phyloP scores from a whole-genome alignment of 495 filamentous ascomycete species.

The Acidomyces sp. region DNA sequence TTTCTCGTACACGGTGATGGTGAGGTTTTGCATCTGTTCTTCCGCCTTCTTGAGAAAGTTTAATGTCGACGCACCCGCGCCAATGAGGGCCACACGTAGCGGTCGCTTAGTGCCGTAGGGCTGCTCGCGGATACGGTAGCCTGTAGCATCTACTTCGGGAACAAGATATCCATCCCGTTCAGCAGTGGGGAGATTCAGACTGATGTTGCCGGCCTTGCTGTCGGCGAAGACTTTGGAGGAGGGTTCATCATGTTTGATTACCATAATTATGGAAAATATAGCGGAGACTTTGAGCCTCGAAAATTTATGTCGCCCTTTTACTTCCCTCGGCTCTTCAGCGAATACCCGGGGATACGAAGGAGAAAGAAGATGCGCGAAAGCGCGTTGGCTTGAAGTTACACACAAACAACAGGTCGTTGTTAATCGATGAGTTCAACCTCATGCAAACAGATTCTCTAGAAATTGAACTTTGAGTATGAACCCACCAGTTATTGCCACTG shows the following conservation, averaged over 20 bases:
- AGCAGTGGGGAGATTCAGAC: slow-evolving; percentile 16
- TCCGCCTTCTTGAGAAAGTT: slow-evolving; percentile 33
- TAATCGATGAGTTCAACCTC: too few species aligned
- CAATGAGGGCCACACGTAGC: slow-evolving; percentile 31
- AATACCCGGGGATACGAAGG: too few species aligned
- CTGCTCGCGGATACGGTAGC: slow-evolving; percentile 32
- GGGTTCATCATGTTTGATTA: slow-evolving; percentile 16
- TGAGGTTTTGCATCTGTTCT: slow-evolving; percentile 27
- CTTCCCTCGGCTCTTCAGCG: too few species aligned
- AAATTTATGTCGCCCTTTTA: too few species aligned
- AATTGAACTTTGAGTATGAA: too few species aligned
- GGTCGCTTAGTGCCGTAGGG: slow-evolving; percentile 27
- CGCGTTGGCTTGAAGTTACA: too few species aligned
- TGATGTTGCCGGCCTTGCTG: slow-evolving; percentile 6
- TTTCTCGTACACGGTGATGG: slow-evolving; percentile 34
- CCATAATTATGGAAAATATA: slow-evolving; percentile 5
- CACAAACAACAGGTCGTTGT: too few species aligned
- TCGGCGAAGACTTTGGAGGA: slow-evolving; percentile 11
- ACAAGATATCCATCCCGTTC: slow-evolving; percentile 22
- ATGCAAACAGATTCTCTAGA: too few species aligned
- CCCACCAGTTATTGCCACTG: too few species aligned
- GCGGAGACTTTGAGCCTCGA: not conserved
- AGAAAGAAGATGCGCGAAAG: too few species aligned
- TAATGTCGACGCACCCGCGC: slow-evolving; percentile 31
- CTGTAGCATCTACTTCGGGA: slow-evolving; percentile 22